Evolutionary conservation across 2,329 filamentous ascomycete genomes (phyloP), one percentile per base, ranked within the genome.

Genomic region (Paraphaeosphaeria minitans): DNA sequence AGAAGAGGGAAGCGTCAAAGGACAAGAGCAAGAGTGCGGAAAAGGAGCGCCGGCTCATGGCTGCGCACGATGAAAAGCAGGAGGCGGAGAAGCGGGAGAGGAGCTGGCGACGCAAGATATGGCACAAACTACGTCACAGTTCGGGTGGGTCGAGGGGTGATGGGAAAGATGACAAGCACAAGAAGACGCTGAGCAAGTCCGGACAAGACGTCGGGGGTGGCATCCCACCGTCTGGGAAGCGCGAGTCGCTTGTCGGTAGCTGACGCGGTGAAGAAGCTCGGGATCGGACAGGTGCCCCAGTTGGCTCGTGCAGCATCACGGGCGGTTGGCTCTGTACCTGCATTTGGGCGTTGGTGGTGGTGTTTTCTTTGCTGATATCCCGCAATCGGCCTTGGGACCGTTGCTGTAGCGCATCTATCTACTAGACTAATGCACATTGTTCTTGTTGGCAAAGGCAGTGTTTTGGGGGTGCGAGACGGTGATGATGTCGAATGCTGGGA

Each of bases 11-110:
- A 55, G 81, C 78, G 46, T 78, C 79, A 61, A 79, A 77, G 53
- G 85, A 89, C 64, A 87, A 88, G 68, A 86, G 83, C 33, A 79
- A 84, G 63, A 82, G 79, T 61, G 87, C 89, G 53, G 83, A 85
- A 70, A 87, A 82, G 65, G 81, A 89, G 75, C 84, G 87, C 65
- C 83, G 84, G 41, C 78, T 81, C 4, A 63, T 83, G 19, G 75
- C 73, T 14, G 64, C 71, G 51, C 71, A 78, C 60, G 72, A 71
- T 24, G 70, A 80, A 56, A 81, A 77, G 64, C 83, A 86, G 70
- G 76, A 81, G 57, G 70, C 78, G 58, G 75, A 81, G 52, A 66
- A 63, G 48, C 70, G 68, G 53, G 69, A 74, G 58, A 71, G 62
- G 52, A 72, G 74, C 56, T 71, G 73, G 63, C 56, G 62, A 37